Evolutionary conservation across 768 basidiomycete genomes (phyloP).

Genomic region (Arthromyces matolae): DNA sequence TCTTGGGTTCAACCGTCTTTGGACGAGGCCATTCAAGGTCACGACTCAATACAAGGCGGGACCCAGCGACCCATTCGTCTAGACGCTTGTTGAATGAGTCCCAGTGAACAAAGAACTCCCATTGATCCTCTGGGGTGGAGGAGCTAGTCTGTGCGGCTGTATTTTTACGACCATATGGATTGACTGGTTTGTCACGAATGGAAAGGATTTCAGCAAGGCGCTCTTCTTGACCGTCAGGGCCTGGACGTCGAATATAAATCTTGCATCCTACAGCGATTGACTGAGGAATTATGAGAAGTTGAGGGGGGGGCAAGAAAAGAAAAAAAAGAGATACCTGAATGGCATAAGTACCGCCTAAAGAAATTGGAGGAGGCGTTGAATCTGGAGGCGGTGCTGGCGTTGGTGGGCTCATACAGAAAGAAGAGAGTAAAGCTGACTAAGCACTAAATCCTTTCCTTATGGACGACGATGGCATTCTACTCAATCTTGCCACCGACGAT

Average conservation of each 20-base stretch:
- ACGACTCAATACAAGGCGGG: conserved; percentile 75
- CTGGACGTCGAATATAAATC: conserved; percentile 84
- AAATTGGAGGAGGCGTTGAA: conserved; percentile 58
- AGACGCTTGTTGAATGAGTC: conserved; percentile 98
- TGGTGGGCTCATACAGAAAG: conserved; percentile 29
- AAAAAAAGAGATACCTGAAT: conserved; percentile 55
- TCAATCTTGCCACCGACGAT: conserved; percentile 59
- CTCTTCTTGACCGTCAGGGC: conserved; percentile 78
- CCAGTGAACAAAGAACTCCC: conserved; percentile 98
- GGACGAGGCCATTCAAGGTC: conserved; percentile 98
- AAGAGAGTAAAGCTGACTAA: background rate
- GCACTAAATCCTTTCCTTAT: conserved; percentile 29
- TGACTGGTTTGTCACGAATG: conserved; percentile 81
- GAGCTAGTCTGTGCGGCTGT: conserved; percentile 33
- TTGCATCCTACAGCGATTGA: conserved; percentile 92
- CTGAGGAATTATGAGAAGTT: conserved; percentile 41
- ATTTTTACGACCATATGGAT: conserved; percentile 51
- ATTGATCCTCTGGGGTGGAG: conserved; percentile 66
- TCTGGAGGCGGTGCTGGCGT: conserved; percentile 39
- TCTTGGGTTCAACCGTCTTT: conserved; percentile 59
- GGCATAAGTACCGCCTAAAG: conserved; percentile 70
- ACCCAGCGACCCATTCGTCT: conserved; percentile 94
- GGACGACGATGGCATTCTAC: conserved; percentile 74
- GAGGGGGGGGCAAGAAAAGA: conserved; percentile 13
- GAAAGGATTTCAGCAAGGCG: conserved; percentile 95